Base-by-base conservation (phyloP, 139 green algal genomes). In the Picochlorum costavermella region DNA sequence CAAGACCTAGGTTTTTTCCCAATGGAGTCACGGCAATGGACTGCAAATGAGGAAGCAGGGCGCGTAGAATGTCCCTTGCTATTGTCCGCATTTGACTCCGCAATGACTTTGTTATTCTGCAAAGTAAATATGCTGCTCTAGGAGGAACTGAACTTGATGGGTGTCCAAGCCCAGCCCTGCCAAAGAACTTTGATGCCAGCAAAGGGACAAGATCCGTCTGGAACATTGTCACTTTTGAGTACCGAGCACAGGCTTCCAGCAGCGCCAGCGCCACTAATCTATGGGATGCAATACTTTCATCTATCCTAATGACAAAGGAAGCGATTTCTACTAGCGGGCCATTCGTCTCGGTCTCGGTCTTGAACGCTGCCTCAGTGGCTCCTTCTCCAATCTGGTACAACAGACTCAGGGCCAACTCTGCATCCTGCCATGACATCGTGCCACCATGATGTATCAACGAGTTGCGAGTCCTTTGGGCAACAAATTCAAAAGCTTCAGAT, bases 351-450 rank as follows among this genome's bases (percentile, higher is more conserved):
- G 46, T 74, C 36, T 75, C 76, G 0, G 81, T 60, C 37, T 87
- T 83, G 4, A 88, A 40, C 1, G 78, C 62, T 9, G 85, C 83
- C 10, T 92, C 88, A 3, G 86, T 71, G 3, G 83, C 82, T 2
- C 67, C 82, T 73, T 96, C 89, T 3, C 89, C 89, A 37, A 95
- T 68, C 73, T 95, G 81, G 61, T 90, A 94, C 46, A 95, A 56
- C 70, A 94, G 53, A 17, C 55, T 81, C 9, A 95, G 61, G 2
- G 82, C 80, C 5, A 92, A 25, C 72, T 95, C 85, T 1, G 82
- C 78, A 29, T 92, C 83, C 69, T 92, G 80, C 53, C 71, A 83
- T n/a, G 23, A 23, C 17, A 28, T 60, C 10, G 10, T 63, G 11
- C 29, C 25, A 29, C 43, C n/a, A 46, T 44, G 14, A 23, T 48